A percentile compares a stretch with the other conserved stretches of the same genome.
Evolutionary conservation across 371 early-diverging fungal genomes (phyloP).

Genomic region (Mycotypha africana): DNA sequence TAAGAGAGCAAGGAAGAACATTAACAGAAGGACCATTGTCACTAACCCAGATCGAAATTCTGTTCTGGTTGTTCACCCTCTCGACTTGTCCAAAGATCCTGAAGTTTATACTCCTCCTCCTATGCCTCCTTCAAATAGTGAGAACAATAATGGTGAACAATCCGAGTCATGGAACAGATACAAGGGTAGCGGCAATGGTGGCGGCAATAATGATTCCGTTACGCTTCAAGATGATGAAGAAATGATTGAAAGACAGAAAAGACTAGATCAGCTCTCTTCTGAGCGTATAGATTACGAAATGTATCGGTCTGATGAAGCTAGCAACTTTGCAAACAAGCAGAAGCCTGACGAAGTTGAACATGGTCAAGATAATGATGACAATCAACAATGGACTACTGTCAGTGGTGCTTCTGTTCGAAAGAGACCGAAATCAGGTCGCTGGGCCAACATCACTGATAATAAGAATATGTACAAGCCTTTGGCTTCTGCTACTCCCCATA

Average conservation of each 20-base stretch:
- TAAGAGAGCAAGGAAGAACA: conserved; percentile 9
- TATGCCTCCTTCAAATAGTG: conserved; percentile 3
- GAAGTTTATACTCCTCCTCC: conserved; percentile 6
- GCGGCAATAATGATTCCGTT: not conserved
- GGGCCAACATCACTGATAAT: conserved; percentile 4
- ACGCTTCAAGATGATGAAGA: conserved; percentile 4
- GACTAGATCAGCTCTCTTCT: conserved; percentile 3
- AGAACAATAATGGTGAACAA: not conserved
- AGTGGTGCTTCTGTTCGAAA: conserved; percentile 3
- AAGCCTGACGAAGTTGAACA: too few relatives aligned
- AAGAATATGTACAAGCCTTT: too few relatives aligned
- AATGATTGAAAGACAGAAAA: conserved; percentile 5
- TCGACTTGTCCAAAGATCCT: conserved; percentile 13
- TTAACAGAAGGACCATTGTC: conserved; percentile 3
- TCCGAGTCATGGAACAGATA: conserved; percentile 7
- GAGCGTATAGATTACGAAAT: conserved; percentile 23
- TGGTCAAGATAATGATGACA: too few relatives aligned
- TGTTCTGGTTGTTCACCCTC: conserved; percentile 11
- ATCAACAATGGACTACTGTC: not conserved
- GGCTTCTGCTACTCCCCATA: too few relatives aligned
- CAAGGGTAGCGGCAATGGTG: too few relatives aligned
- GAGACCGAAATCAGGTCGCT: conserved; percentile 4
- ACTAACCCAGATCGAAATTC: not conserved
- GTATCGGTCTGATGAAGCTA: conserved; percentile 8
- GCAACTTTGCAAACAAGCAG: too few relatives aligned